phyloP scores from a whole-genome alignment of 2,329 filamentous ascomycete genomes.

The Claviceps sp. region DNA sequence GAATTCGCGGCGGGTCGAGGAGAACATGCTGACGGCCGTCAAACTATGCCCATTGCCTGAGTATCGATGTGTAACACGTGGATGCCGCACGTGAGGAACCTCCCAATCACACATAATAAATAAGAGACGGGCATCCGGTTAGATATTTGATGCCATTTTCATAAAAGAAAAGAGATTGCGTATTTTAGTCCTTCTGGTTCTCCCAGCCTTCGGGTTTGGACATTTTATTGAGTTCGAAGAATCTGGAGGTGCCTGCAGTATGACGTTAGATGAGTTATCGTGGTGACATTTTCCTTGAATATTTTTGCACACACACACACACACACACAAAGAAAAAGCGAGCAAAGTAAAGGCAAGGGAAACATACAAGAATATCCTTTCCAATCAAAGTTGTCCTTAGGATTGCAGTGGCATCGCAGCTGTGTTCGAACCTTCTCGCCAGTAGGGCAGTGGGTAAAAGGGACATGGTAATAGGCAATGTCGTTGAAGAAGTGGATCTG shows the following conservation, averaged over 20 bases:
- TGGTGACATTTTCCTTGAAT: too few species aligned
- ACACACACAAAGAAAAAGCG: neutral
- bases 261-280: neutral
- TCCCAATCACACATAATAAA: neutral
- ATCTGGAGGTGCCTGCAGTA: constrained; percentile 52
- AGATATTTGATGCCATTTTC: neutral
- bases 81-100: neutral
- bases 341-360: neutral
- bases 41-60: too few species aligned
- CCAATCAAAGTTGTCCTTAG: constrained; percentile 98
- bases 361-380: constrained; percentile 88
- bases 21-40: too few species aligned
- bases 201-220: constrained; percentile 79
- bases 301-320: too few species aligned
- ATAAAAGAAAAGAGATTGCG: too few species aligned
- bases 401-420: constrained; percentile 88
- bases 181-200: constrained; percentile 1
- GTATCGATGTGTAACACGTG: too few species aligned
- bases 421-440: constrained; percentile 73
- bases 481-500: constrained; percentile 99
- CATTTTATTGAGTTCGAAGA: constrained; percentile 69
- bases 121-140: neutral
- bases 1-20: too few species aligned
- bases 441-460: constrained; percentile 94
- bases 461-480: constrained; percentile 95